Base-by-base conservation (phyloP, 2,329 filamentous ascomycete species). In the Pestalotiopsis sp. region DNA sequence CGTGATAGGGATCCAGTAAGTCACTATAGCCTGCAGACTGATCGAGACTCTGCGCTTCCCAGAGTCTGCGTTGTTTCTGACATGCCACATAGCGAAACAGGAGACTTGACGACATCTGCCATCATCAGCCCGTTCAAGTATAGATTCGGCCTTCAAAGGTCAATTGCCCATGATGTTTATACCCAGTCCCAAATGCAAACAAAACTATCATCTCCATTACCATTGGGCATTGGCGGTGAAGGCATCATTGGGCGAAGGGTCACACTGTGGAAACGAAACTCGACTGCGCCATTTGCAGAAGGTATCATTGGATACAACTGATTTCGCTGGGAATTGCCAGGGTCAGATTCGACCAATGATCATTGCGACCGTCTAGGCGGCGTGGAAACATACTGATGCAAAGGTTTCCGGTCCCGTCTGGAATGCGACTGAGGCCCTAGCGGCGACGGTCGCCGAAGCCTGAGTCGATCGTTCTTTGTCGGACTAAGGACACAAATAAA, bases 231-330 rank as follows among this genome's bases (percentile, higher is more conserved):
- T 9, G 84, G 84, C 0, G 75, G 76, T 31, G 75, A 83, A 9
- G 84, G 84, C 11, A 84, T 86, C 65, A 86, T 86, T 23, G 84
- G 84, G 0, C 78, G 84, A 4, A 77, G 84, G 11, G 83, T 86
- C 1, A 85, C 84, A 0, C 66, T 86, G 66, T 71, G 78, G 78
- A 12, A 69, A 56, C 38, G 73, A 73, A 31, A 73, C 20, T 70
- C 62, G 20, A 23, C 25, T 4, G 71, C 72, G 4, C 77, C 83
- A 0, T 70, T 85, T 3, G 84, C 84, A 0, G 84, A 86, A 70
- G 84, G 84, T 0, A 84, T 86, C n/a, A 82, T 86, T 4, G 84
- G 84, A 0, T 85, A 84, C 73, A 86, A 86, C 56, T 80, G 58
- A 74, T 11, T 40, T 20, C 6, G 45, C 25, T 9, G n/a, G 31